Evolutionary conservation across 805 yeast species (phyloP), one percentile per base, ranked within the genome.

Genomic region (Candida sphagnicola): DNA sequence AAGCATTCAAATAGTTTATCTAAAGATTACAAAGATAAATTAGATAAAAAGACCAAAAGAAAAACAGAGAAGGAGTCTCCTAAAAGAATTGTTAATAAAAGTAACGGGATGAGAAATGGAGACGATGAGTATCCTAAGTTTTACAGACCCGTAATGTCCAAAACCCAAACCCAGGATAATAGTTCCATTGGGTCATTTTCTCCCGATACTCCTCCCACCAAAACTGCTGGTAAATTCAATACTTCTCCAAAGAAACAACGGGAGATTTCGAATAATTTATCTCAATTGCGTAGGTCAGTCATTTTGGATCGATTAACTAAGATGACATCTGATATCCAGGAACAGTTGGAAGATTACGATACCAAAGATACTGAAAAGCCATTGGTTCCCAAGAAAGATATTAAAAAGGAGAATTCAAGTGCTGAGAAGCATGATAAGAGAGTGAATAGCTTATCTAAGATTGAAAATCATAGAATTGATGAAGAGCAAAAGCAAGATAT

Each of bases 231-330:
- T 16, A 10, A 21, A 21, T 31, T 31, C 18, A 25, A 31, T 8
- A 18, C 25, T 17, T 31, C 37, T 24, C 41, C 42, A 4, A 35
- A 36, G 25, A 37, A 35, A 4, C 43, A 41, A n/a, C 44, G 30
- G 12, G 43, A 47, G 2, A 40, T 36, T 14, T 37, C 46, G 10
- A 42, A 46, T n/a, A 40, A 19, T 12, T 19, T 39, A 8, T 16
- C 30, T 14, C 40, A 46, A 11, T 45, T 67, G 16, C 54, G 70
- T 37, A 40, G 72, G 23, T 61, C 70, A 5, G 57, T 60, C 25
- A 62, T 67, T 26, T 53, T 67, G 29, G 70, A 66, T 37, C 49
- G 65, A 18, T 53, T 67, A 19, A 57, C 61, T n/a, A 59, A 63
- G 38, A 66, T 67, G 11, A 67, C 73, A 1, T 53, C 60, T 11